A percentile compares a stretch with the other conserved stretches of the same genome.
phyloP scores from a whole-genome alignment of 345 rosid genomes.

The Jatropha curcas region DNA sequence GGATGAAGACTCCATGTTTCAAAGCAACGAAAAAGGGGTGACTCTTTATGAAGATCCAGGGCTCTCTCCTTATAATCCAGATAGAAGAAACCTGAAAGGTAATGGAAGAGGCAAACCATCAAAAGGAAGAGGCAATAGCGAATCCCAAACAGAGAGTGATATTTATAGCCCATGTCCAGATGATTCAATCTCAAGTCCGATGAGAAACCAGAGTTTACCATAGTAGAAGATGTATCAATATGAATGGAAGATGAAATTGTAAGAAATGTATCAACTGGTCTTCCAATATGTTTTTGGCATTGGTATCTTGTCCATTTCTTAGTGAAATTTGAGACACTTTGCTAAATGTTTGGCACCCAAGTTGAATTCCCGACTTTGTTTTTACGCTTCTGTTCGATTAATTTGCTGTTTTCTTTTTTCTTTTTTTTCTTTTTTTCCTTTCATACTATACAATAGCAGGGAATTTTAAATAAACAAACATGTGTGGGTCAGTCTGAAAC shows the following conservation, averaged over 20 bases:
- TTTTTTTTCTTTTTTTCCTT: too few relatives aligned
- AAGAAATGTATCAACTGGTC: slow-evolving; percentile 22
- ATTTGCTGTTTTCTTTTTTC: too few relatives aligned
- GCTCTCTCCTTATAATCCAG: slow-evolving; percentile 14
- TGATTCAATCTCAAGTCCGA: slow-evolving; percentile 10
- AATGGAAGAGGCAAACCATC: slow-evolving; percentile 29
- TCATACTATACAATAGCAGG: too few relatives aligned
- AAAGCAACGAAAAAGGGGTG: slow-evolving; percentile 38
- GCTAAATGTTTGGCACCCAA: background rate
- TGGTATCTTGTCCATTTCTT: background rate
- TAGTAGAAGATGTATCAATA: slow-evolving; percentile 18
- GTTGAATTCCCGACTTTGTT: too few relatives aligned
- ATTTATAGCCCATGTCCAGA: slow-evolving; percentile 25
- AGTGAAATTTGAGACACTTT: background rate
- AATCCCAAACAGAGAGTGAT: slow-evolving; percentile 25
- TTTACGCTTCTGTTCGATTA: too few relatives aligned
- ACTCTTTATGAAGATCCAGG: slow-evolving; percentile 58
- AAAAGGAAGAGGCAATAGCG: slow-evolving; percentile 59
- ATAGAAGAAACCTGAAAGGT: slow-evolving; percentile 22
- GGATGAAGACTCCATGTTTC: slow-evolving; percentile 48
- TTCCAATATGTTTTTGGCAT: slow-evolving; percentile 20
- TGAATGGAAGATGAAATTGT: slow-evolving; percentile 29
- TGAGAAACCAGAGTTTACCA: slow-evolving; percentile 27
- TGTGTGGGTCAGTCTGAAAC: too few relatives aligned
- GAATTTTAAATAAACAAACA: too few relatives aligned